Base-by-base conservation (phyloP, 768 basidiomycete genomes). In the Tylopilus balloui region DNA sequence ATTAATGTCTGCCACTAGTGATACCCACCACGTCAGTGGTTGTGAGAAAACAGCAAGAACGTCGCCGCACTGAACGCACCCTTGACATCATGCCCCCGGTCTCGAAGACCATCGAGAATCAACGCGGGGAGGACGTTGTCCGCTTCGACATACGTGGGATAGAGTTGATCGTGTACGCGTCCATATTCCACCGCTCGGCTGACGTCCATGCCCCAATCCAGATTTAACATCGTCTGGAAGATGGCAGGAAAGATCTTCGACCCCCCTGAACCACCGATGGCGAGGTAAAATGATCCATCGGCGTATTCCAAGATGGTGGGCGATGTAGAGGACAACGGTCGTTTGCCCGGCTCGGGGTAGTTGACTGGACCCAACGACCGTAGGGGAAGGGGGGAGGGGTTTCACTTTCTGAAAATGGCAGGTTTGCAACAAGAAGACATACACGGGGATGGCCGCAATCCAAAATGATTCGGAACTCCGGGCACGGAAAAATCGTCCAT, bases 401-500 rank as follows among this genome's bases (percentile, higher is more conserved):
- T 53, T 54, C 39, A 48, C 7, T 4, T 28, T 28, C 27, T 25
- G 32, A 45, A 41, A 40, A 44, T 15, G 17, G 34, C 20, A 19
- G 19, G 41, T 28, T 21, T 25, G 8, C 34, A 15, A 17, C 38
- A 17, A 13, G 15, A 3, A 4, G 24, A 64, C 78, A 49, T 64
- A 87, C 88, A 91, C 6, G 88, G 88, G 14, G 87, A 90, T 15
- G 92, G 86, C 70, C 72, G 81, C 40, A 94, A 69, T 0, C 88
- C 92, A 60, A 92, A 95, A 2, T 74, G 80, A 57, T 96, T 95
- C 6, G 90, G 79, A n/a, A 69, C 66, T 3, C 88, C 92, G 1
- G 93, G 94, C 1, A 73, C 84, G 11, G 92, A 88, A 65, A 97
- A 97, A 66, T 98, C 95, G 54, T 92, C 90, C 88, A 92, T 89